A percentile compares a stretch with the other conserved stretches of the same genome.
Conservation (phyloP, 371 early-diverging fungal species). For the Mortierella sp. region DNA sequence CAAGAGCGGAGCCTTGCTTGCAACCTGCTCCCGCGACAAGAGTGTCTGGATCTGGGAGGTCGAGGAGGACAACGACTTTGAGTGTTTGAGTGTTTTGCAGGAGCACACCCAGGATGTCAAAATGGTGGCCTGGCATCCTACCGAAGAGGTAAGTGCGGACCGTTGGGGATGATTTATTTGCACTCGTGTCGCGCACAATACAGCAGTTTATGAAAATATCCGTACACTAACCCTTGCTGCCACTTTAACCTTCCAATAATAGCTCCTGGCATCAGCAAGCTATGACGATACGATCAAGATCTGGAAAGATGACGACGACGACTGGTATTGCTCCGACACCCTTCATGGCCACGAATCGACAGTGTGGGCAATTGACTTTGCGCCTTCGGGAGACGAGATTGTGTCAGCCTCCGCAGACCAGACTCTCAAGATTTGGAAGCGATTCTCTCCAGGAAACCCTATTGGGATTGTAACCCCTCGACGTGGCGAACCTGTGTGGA, state of each 20-base stretch:
- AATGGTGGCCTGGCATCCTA: slow-evolving; percentile 94
- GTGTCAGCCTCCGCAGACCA: slow-evolving; percentile 94
- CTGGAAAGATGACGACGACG: slow-evolving; percentile 92
- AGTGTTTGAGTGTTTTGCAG: slow-evolving; percentile 94
- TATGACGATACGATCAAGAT: slow-evolving; percentile 97
- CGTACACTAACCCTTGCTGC: background rate
- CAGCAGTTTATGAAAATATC: too few species aligned
- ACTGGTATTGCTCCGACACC: slow-evolving; percentile 94
- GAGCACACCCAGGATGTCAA: slow-evolving; percentile 99
- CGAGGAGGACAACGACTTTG: slow-evolving; percentile 89
- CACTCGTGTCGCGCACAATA: background rate
- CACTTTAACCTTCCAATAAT: background rate
- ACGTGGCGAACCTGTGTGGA: slow-evolving; percentile 75
- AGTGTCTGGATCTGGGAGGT: slow-evolving; percentile 99
- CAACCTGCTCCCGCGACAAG: slow-evolving; percentile 96
- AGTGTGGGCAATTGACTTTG: slow-evolving; percentile 95
- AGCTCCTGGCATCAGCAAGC: slow-evolving; percentile 89
- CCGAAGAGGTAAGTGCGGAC: slow-evolving; percentile 68
- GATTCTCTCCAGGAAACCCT: slow-evolving; percentile 64
- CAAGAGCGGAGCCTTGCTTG: slow-evolving; percentile 83
- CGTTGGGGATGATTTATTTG: background rate
- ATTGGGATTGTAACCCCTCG: slow-evolving; percentile 61
- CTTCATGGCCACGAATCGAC: slow-evolving; percentile 91
- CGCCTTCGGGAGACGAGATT: slow-evolving; percentile 78
- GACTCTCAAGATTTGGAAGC: slow-evolving; percentile 87